Conservation (phyloP, 1,284 basidiomycete genomes). For the Ustilago hordei region DNA sequence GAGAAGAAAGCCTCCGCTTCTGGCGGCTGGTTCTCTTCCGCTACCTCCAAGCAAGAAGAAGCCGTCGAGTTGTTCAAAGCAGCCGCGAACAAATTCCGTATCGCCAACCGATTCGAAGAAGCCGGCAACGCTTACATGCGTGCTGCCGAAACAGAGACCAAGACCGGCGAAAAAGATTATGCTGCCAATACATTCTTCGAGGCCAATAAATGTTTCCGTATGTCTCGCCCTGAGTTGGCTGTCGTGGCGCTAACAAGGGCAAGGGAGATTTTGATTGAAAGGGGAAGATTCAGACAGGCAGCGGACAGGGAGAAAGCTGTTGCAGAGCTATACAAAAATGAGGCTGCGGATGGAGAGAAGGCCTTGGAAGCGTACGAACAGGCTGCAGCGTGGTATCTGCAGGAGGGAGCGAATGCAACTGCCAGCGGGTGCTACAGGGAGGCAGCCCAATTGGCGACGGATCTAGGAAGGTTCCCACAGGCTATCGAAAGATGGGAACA, state of each 20-base stretch:
- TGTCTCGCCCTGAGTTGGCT: slow-evolving; percentile 74
- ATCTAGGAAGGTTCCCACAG: slow-evolving; percentile 84
- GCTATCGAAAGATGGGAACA: slow-evolving; percentile 90
- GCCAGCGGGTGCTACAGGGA: slow-evolving; percentile 96
- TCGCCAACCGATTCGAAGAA: slow-evolving; percentile 90
- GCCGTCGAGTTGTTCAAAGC: slow-evolving; percentile 93
- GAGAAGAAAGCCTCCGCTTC: slow-evolving; percentile 90
- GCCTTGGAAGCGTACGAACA: slow-evolving; percentile 91
- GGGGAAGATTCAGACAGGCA: slow-evolving; percentile 94
- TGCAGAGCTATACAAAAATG: slow-evolving; percentile 87
- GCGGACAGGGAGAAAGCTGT: slow-evolving; percentile 92
- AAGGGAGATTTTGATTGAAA: slow-evolving; percentile 83
- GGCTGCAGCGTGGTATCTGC: slow-evolving; percentile 96
- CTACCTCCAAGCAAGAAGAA: slow-evolving; percentile 74
- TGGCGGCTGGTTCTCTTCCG: slow-evolving; percentile 73
- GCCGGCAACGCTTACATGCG: slow-evolving; percentile 77
- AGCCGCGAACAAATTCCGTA: slow-evolving; percentile 94
- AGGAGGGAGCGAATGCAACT: slow-evolving; percentile 94
- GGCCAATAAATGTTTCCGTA: slow-evolving; percentile 68
- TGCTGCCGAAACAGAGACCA: slow-evolving; percentile 66
- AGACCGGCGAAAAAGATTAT: slow-evolving; percentile 66
- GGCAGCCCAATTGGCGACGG: slow-evolving; percentile 92
- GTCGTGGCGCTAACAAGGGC: slow-evolving; percentile 88
- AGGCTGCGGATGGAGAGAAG: slow-evolving; percentile 77
- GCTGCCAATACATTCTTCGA: slow-evolving; percentile 69